phyloP scores from a whole-genome alignment of 345 rosid genomes.

The Leavenworthia alabamica region DNA sequence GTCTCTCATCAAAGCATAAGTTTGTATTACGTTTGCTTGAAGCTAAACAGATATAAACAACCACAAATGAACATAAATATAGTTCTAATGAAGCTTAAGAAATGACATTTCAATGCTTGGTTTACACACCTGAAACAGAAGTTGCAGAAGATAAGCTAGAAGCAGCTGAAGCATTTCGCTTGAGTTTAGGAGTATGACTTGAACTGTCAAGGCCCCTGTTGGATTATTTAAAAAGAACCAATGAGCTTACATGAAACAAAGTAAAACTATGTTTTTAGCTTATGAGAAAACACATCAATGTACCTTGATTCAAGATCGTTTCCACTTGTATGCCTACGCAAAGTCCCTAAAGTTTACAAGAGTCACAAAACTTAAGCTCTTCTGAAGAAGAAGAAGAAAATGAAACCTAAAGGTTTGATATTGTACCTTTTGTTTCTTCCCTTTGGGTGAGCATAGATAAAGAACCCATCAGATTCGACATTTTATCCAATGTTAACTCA shows the following conservation, averaged over 20 bases:
- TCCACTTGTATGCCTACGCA: constrained; percentile 49
- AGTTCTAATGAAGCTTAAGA: neutral
- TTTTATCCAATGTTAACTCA: constrained; percentile 61
- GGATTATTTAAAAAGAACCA: neutral
- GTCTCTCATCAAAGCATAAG: constrained; percentile 82
- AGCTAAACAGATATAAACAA: constrained; percentile 34
- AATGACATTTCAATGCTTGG: neutral
- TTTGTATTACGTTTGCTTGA: constrained; percentile 47
- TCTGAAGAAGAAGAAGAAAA: neutral
- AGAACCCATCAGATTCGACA: constrained; percentile 69
- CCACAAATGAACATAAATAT: neutral
- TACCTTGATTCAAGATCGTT: constrained; percentile 64
- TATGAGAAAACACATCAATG: neutral
- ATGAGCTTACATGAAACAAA: constrained; percentile 1
- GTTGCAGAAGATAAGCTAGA: constrained; percentile 47
- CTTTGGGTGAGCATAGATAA: constrained; percentile 47
- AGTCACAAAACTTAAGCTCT: neutral
- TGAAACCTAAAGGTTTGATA: neutral
- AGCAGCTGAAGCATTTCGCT: constrained; percentile 64
- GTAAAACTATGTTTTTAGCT: neutral
- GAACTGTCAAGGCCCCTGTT: constrained; percentile 51
- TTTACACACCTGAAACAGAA: constrained; percentile 44
- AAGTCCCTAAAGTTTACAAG: constrained; percentile 37
- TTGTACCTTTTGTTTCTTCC: constrained; percentile 52
- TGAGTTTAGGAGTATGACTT: constrained; percentile 44